These are phyloP conservation scores for Agapanthus africanus DNA, from an alignment of 106 monocot species.

Conservation along the genomic window DNA sequence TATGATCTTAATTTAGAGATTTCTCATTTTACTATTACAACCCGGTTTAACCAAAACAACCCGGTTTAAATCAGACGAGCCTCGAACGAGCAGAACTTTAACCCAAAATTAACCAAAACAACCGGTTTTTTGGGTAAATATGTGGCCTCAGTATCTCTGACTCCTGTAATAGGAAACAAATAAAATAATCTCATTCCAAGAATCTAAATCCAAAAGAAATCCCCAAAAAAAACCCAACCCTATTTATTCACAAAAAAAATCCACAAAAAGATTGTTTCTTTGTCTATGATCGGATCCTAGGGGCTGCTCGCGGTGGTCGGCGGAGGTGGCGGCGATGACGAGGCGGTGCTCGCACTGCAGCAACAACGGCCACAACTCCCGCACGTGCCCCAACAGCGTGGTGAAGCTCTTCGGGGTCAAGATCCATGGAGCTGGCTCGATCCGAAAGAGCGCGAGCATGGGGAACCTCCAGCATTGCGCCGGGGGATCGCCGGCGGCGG, in stretches of 20 bases:
- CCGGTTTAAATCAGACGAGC: too few species aligned
- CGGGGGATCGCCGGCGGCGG: not conserved
- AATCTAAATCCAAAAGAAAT: not conserved
- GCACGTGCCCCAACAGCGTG: conserved; percentile 21
- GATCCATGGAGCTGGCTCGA: not conserved
- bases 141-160: too few species aligned
- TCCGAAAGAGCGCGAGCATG: conserved; percentile 24
- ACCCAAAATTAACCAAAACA: too few species aligned
- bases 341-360: conserved; percentile 27
- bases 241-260: not conserved
- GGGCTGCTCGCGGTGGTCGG: too few species aligned
- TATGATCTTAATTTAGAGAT: too few species aligned
- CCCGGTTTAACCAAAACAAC: too few species aligned
- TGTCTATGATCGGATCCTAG: not conserved
- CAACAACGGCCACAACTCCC: conserved; percentile 28
- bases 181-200: not conserved
- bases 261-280: not conserved
- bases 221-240: not conserved
- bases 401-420: conserved; percentile 30
- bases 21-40: too few species aligned
- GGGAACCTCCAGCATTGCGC: conserved; percentile 15
- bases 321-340: conserved; percentile 5
- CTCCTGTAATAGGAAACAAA: too few species aligned
- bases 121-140: too few species aligned
- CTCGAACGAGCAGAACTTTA: too few species aligned